phyloP scores from a whole-genome alignment of 805 yeast species.

The Kuraishia floccosa region DNA sequence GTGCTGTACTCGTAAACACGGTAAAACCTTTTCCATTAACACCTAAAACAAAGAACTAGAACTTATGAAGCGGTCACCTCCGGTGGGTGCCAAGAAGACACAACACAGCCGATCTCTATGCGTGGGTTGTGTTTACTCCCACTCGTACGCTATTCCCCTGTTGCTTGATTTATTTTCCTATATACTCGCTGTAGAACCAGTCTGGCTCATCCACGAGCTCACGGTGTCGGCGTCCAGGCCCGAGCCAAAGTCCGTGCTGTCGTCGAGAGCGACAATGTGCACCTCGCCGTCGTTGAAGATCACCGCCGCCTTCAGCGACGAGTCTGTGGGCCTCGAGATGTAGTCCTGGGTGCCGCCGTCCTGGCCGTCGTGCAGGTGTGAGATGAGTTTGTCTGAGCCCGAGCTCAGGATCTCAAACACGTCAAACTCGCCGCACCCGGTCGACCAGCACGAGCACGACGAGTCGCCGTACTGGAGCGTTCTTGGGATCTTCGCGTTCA shows the following conservation, averaged over 20 bases:
- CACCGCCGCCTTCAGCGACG: constrained; percentile 82
- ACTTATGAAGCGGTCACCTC: no score
- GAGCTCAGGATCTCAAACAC: constrained; percentile 77
- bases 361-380: constrained; percentile 80
- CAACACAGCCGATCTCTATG: no score
- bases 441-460: constrained; percentile 88
- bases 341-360: constrained; percentile 88
- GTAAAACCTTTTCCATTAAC: no score
- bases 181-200: not conserved
- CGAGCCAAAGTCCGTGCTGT: constrained; percentile 33
- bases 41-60: no score
- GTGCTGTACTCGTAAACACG: no score
- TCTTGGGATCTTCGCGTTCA: constrained; percentile 94
- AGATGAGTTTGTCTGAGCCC: constrained; percentile 66
- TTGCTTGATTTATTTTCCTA: not conserved
- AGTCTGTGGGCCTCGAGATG: constrained; percentile 72
- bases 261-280: constrained; percentile 51
- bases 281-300: constrained; percentile 54
- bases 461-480: constrained; percentile 84
- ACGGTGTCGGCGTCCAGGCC: constrained; percentile 49
- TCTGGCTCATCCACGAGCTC: constrained; percentile 33
- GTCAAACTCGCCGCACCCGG: constrained; percentile 98
- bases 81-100: no score
- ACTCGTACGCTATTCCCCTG: no score
- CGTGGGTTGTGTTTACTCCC: no score